phyloP scores from a whole-genome alignment of 139 green algal species.

The Chlamydomonas applanata region DNA sequence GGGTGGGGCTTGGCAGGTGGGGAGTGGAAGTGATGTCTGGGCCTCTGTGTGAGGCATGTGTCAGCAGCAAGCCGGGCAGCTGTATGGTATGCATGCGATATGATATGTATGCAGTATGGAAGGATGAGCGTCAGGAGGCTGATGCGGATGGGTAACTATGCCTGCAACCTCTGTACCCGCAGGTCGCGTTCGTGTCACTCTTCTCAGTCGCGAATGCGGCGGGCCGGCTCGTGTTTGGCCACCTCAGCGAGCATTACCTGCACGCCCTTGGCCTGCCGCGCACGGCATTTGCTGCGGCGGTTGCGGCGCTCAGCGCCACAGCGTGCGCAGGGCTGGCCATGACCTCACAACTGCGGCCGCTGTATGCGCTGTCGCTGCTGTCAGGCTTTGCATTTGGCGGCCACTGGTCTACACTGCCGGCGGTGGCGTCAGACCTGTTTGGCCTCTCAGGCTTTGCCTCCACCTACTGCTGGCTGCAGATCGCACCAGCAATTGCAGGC shows the following conservation, averaged over 20 bases:
- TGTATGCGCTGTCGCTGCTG: slow-evolving; percentile 52
- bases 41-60: neutral
- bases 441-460: slow-evolving; percentile 61
- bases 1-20: neutral
- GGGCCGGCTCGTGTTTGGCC: slow-evolving; percentile 61
- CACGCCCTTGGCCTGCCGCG: slow-evolving; percentile 44
- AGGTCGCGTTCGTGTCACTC: slow-evolving; percentile 70
- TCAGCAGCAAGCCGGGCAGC: neutral
- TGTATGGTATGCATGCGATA: neutral
- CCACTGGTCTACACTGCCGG: slow-evolving; percentile 77
- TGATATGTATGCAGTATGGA: slow-evolving; percentile 10
- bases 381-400: slow-evolving; percentile 73
- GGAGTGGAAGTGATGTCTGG: neutral
- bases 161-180: too few relatives aligned
- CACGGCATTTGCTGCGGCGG: slow-evolving; percentile 42
- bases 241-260: slow-evolving; percentile 50
- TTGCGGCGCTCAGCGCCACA: slow-evolving; percentile 13
- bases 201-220: slow-evolving; percentile 42
- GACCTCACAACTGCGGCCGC: slow-evolving; percentile 14
- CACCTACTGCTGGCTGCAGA: slow-evolving; percentile 7
- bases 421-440: slow-evolving; percentile 66
- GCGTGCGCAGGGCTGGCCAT: neutral
- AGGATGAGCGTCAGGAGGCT: too few relatives aligned
- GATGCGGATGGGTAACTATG: too few relatives aligned
- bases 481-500: too few relatives aligned